Evolutionary conservation across 2,329 filamentous ascomycete genomes (phyloP).

Genomic region (Phialocephala subalpina): DNA sequence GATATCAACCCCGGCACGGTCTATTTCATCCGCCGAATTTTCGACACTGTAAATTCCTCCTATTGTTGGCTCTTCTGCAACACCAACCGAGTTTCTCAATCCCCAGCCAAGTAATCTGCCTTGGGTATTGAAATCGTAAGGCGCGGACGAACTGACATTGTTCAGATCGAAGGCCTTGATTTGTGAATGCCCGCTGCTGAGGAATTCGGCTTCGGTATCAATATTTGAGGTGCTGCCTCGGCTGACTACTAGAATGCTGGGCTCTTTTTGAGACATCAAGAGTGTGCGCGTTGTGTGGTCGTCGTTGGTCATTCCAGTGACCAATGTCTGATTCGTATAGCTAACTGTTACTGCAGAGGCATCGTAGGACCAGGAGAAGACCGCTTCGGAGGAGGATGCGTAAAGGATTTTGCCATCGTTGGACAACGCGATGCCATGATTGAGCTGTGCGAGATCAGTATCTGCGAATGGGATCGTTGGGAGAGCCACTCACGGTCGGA

Average conservation of each 20-base stretch:
- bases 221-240: constrained; percentile 71
- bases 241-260: constrained; percentile 68
- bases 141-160: constrained; percentile 40
- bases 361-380: constrained; percentile 73
- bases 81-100: constrained; percentile 74
- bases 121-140: constrained; percentile 57
- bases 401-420: constrained; percentile 61
- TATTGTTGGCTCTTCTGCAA: constrained; percentile 66
- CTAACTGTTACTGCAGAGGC: constrained; percentile 55
- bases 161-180: constrained; percentile 67
- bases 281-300: constrained; percentile 75
- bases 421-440: constrained; percentile 63
- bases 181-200: constrained; percentile 67
- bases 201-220: constrained; percentile 60
- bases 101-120: constrained; percentile 70
- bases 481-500: constrained; percentile 19
- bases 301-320: constrained; percentile 67
- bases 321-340: constrained; percentile 56
- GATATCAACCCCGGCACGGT: constrained; percentile 64
- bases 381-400: constrained; percentile 64
- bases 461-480: background rate
- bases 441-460: constrained; percentile 51
- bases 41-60: constrained; percentile 69
- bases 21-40: constrained; percentile 73
- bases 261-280: constrained; percentile 62